A percentile compares a stretch with the other conserved stretches of the same genome.
Evolutionary conservation across 257 asterid genomes (phyloP).

Genomic region (Leptodermis oblonga): DNA sequence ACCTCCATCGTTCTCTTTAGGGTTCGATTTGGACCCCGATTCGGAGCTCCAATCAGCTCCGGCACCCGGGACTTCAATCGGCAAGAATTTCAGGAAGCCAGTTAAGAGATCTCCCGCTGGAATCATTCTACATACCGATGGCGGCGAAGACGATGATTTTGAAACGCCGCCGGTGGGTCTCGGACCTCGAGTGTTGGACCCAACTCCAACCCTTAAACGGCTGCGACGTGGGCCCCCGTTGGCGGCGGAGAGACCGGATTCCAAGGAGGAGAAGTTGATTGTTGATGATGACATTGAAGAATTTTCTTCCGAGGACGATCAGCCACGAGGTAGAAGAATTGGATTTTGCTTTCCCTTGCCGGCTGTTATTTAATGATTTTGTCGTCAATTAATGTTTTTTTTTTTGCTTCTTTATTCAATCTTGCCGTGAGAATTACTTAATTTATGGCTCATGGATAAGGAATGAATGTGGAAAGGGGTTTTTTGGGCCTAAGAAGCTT

Average conservation of each 20-base stretch:
- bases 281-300: slow-evolving; percentile 81
- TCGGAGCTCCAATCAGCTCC: slow-evolving; percentile 36
- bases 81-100: slow-evolving; percentile 7
- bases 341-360: not conserved
- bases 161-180: slow-evolving; percentile 35
- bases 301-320: slow-evolving; percentile 75
- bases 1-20: slow-evolving; percentile 81
- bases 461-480: slow-evolving; percentile 1
- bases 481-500: not conserved
- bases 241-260: slow-evolving; percentile 17
- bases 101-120: slow-evolving; percentile 29
- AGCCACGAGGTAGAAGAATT: slow-evolving; percentile 34
- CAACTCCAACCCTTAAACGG: slow-evolving; percentile 49
- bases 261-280: slow-evolving; percentile 21
- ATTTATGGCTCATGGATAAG: not conserved
- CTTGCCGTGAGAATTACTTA: not conserved
- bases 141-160: slow-evolving; percentile 41
- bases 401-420: not conserved
- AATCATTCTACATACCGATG: slow-evolving; percentile 21
- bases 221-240: slow-evolving; percentile 56
- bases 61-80: slow-evolving; percentile 18
- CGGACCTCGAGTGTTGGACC: slow-evolving; percentile 21
- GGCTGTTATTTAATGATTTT: not conserved
- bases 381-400: not conserved
- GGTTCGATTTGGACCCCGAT: slow-evolving; percentile 63